A percentile compares a stretch with the other conserved stretches of the same genome.
These are phyloP conservation scores for Ceriops zippeliana DNA, from an alignment of 345 rosid species.

Conservation along the genomic window DNA sequence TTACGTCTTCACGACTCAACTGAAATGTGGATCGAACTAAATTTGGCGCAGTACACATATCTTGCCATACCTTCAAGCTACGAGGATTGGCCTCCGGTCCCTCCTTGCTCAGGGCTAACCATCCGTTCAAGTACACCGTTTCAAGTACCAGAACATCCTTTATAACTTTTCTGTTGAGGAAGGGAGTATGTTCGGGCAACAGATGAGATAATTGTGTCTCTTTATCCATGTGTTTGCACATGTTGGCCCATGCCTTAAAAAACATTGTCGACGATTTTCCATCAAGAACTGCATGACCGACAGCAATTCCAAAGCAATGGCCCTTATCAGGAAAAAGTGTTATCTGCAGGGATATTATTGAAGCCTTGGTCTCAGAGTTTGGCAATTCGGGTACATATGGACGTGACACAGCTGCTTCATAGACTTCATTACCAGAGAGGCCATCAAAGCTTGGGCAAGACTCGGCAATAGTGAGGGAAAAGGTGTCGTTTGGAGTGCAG, in stretches of 20 bases:
- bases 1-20: not conserved
- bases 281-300: slow-evolving; percentile 1
- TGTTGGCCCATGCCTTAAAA: slow-evolving; percentile 12
- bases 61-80: slow-evolving; percentile 5
- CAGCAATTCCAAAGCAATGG: not conserved
- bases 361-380: not conserved
- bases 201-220: not conserved
- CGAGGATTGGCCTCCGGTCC: not conserved
- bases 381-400: not conserved
- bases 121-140: not conserved
- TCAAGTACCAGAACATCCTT: not conserved
- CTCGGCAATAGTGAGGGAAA: slow-evolving; percentile 38
- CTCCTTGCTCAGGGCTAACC: not conserved
- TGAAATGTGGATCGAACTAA: slow-evolving; percentile 9
- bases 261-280: slow-evolving; percentile 3
- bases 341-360: slow-evolving; percentile 2
- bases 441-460: slow-evolving; percentile 22
- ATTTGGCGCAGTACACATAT: not conserved
- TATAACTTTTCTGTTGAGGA: not conserved
- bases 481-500: slow-evolving; percentile 21
- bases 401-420: not conserved
- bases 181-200: slow-evolving; percentile 14
- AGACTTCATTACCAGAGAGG: not conserved
- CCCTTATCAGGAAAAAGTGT: slow-evolving; percentile 7
- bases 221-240: not conserved